These are phyloP conservation scores for Poteriospumella lacustris DNA, from an alignment of 108 stramenopile genomes.

Conservation along the genomic window DNA sequence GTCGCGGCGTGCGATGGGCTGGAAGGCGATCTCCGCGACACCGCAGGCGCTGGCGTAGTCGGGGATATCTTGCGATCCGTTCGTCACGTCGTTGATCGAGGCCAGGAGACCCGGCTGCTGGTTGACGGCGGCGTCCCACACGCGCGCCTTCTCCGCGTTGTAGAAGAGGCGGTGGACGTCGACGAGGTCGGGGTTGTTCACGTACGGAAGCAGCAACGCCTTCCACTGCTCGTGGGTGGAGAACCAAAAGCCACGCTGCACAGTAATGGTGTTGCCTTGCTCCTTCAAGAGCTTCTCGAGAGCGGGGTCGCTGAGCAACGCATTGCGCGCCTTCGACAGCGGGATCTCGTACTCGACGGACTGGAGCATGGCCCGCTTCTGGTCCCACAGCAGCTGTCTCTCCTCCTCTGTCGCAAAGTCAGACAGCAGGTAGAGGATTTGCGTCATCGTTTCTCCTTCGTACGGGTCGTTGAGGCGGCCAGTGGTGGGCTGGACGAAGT, in stretches of 20 bases:
- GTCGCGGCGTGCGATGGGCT: constrained; percentile 11
- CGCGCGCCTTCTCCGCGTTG: background rate
- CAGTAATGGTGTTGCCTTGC: background rate
- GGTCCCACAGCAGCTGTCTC: background rate
- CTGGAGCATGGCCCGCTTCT: background rate
- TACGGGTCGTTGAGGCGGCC: background rate
- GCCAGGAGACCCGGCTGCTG: background rate
- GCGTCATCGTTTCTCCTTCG: background rate
- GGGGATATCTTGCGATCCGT: background rate
- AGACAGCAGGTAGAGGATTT: background rate
- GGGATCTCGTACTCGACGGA: background rate
- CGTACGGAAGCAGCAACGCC: background rate
- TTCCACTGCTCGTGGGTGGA: constrained; percentile 29
- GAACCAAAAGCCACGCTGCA: constrained; percentile 19
- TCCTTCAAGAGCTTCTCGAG: background rate
- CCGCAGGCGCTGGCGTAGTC: constrained; percentile 3
- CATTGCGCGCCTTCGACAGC: background rate
- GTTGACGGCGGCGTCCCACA: background rate
- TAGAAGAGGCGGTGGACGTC: background rate
- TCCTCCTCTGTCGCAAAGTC: background rate
- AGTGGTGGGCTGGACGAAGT: background rate
- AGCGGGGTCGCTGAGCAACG: background rate
- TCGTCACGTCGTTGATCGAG: background rate
- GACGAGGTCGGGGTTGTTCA: background rate
- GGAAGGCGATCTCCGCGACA: background rate